Conservation (phyloP, 129 eudicot genomes). For the Dittrichia graveolens region DNA sequence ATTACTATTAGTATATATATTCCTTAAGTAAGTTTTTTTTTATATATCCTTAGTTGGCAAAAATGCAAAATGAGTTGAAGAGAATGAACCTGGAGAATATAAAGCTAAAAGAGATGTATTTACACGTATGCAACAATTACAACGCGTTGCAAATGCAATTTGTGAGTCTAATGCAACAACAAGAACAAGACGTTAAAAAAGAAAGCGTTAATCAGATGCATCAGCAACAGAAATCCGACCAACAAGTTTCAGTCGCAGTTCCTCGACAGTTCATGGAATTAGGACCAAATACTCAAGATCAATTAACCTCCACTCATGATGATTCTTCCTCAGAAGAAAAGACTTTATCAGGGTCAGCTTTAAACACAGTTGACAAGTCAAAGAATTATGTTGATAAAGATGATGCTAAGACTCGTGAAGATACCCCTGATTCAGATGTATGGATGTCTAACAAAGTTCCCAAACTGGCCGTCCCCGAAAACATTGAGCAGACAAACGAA, state of each 20-base stretch:
- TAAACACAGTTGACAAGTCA: slow-evolving; percentile 16
- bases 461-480: slow-evolving; percentile 35
- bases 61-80: slow-evolving; percentile 58
- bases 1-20: too few relatives aligned
- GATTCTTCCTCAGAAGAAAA: slow-evolving; percentile 67
- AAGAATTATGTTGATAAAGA: slow-evolving; percentile 33
- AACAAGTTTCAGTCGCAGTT: slow-evolving; percentile 31
- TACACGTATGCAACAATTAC: slow-evolving; percentile 66
- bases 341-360: slow-evolving; percentile 51
- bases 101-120: slow-evolving; percentile 61
- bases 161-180: slow-evolving; percentile 65
- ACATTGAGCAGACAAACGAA: slow-evolving; percentile 47
- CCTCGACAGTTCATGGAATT: slow-evolving; percentile 65
- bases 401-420: slow-evolving; percentile 47
- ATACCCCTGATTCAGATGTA: slow-evolving; percentile 58
- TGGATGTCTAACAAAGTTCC: slow-evolving; percentile 65
- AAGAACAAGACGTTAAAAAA: slow-evolving; percentile 43
- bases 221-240: slow-evolving; percentile 19
- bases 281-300: slow-evolving; percentile 24
- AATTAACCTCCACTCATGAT: slow-evolving; percentile 11
- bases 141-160: slow-evolving; percentile 56
- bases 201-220: slow-evolving; percentile 35
- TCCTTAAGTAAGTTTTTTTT: neutral
- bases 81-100: slow-evolving; percentile 67
- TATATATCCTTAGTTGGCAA: slow-evolving; percentile 45